Conservation (phyloP, 2,329 filamentous ascomycete genomes). For the Exophiala oligosperma region DNA sequence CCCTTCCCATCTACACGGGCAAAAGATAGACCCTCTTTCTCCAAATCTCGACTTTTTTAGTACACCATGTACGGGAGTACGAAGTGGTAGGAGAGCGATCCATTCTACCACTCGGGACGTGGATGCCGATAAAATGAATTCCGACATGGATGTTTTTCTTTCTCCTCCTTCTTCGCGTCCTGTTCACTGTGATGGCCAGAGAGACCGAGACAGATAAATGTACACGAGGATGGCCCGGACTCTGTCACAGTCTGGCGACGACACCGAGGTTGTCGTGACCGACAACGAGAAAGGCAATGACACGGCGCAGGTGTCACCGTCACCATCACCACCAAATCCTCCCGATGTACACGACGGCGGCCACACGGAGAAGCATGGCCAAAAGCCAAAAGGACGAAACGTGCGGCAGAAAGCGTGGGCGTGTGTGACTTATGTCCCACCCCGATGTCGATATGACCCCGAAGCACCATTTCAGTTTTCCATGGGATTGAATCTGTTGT, state of each 20-base stretch:
- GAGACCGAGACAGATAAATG: no score
- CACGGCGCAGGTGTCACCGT: no score
- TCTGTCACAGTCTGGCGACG: constrained; percentile 13
- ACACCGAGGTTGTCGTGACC: neutral
- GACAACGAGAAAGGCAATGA: neutral
- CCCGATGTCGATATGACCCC: constrained; percentile 33
- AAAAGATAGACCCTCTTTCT: neutral
- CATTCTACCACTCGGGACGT: neutral
- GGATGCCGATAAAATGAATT: neutral
- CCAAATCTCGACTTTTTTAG: neutral
- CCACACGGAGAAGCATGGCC: neutral
- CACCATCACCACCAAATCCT: neutral
- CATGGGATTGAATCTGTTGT: constrained; percentile 32
- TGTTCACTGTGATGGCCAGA: neutral
- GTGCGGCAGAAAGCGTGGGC: constrained; percentile 12
- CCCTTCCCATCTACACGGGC: neutral
- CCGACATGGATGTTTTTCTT: neutral
- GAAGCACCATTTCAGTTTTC: constrained; percentile 31
- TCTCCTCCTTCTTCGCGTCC: neutral
- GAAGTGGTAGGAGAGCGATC: no score
- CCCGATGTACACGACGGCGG: constrained; percentile 1
- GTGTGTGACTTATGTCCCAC: constrained; percentile 29
- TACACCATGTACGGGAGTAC: no score
- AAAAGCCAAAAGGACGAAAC: constrained; percentile 1
- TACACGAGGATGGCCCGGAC: neutral